Conservation (phyloP, 1,139 yeast species). For the Zygoascus sp. region DNA sequence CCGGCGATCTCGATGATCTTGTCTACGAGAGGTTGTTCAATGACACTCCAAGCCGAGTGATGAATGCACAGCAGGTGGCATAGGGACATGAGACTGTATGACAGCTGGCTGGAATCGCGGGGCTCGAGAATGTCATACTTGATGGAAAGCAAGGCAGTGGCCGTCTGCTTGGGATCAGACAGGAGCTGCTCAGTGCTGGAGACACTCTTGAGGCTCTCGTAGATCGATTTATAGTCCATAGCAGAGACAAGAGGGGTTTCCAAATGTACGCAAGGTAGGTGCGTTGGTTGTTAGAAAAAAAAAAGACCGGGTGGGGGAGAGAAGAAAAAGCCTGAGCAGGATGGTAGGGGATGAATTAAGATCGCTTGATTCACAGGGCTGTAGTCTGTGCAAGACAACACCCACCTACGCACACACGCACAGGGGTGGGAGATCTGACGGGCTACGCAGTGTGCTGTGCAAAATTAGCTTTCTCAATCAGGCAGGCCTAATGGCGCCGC, state of each 20-base stretch:
- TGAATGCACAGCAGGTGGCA: constrained; percentile 24
- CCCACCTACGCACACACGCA: too few relatives aligned
- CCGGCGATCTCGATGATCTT: constrained; percentile 21
- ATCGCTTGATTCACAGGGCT: too few relatives aligned
- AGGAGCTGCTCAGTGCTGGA: constrained; percentile 27
- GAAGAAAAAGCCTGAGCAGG: too few relatives aligned
- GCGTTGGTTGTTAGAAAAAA: not conserved
- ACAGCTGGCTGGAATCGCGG: constrained; percentile 23
- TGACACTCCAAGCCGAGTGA: constrained; percentile 28
- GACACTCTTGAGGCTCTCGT: constrained; percentile 25
- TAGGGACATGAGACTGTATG: constrained; percentile 27
- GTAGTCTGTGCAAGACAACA: too few relatives aligned
- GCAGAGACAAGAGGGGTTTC: not conserved
- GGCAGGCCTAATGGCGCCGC: constrained; percentile 6
- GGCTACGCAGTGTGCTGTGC: not conserved
- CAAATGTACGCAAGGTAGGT: not conserved
- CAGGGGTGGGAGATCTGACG: not conserved
- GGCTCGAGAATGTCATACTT: constrained; percentile 31
- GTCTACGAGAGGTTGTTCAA: constrained; percentile 29
- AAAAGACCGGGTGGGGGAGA: not conserved
- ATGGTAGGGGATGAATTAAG: too few relatives aligned
- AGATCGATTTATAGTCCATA: constrained; percentile 26
- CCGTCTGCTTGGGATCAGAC: constrained; percentile 29
- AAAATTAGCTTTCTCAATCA: constrained; percentile 2
- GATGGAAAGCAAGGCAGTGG: constrained; percentile 29